Conservation (phyloP, 225 moss, liverwort and hornwort genomes). For the Pleurozium schreberi region DNA sequence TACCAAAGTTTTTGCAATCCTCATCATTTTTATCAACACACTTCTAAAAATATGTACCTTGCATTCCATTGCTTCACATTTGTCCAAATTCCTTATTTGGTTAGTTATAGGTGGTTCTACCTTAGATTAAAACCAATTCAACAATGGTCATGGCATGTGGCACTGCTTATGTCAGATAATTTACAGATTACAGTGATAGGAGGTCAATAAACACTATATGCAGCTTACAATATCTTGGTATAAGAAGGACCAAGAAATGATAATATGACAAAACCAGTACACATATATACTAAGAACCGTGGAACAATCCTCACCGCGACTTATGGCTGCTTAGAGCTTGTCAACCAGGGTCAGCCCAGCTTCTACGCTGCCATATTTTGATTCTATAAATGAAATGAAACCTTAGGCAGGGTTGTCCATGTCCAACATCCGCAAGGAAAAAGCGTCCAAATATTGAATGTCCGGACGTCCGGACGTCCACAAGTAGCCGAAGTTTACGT, state of each 20-base stretch:
- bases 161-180: not conserved
- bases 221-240: not conserved
- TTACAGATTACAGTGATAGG: not conserved
- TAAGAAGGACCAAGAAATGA: not conserved
- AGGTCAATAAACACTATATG: not conserved
- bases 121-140: not conserved
- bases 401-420: too few species aligned
- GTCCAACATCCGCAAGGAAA: too few species aligned
- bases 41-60: too few species aligned
- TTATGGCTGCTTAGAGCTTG: conserved; percentile 81
- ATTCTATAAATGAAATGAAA: conserved; percentile 85
- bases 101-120: too few species aligned
- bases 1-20: too few species aligned
- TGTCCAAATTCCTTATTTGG: too few species aligned
- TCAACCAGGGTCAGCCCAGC: conserved; percentile 87
- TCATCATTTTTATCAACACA: too few species aligned
- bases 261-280: not conserved
- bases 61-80: too few species aligned
- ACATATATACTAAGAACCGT: conserved; percentile 39
- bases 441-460: too few species aligned
- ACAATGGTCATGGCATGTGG: not conserved
- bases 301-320: conserved; percentile 75
- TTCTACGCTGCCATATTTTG: conserved; percentile 70
- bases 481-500: too few species aligned
- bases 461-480: too few species aligned